Base-by-base conservation (phyloP, 768 basidiomycete species). In the Gautieria morchelliformis region DNA sequence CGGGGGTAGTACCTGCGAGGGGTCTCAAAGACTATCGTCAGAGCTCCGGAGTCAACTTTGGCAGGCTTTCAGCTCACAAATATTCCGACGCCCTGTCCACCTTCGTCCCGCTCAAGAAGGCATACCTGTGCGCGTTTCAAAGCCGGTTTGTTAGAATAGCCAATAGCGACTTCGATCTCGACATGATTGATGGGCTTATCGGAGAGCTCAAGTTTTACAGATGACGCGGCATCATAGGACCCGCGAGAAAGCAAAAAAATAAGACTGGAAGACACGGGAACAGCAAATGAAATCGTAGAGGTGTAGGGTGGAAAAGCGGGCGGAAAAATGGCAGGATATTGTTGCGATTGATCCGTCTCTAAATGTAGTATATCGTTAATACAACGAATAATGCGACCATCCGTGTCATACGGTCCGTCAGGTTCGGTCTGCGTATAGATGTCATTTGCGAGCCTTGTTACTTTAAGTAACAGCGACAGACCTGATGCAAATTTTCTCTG, bases 191-290 rank as follows among this genome's bases (percentile, higher is more conserved):
- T n/a, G 7, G 62, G 59, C n/a, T 65, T 58, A 3, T 62, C 58
- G 10, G 73, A 71, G 44, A 70, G 64, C 24, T 63, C 53, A 22
- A 73, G 63, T 40, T 66, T 62, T 35, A 70, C 63, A 12, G 44
- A 19, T 24, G 73, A 72, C 0, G 58, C 41, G 41, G 72, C 65
- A 8, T 41, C 53, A 15, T 63, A 59, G 10, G 63, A 60, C 0
- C 74, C 74, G 5, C 67, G 67, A 27, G 72, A 63, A 51, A 75
- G 27, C 41, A 75, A 58, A 39, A 69, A 75, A 30, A 74, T 57
- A 15, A 48, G 37, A 10, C 39, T 47, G 17, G 56, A 57, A 37
- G 45, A 48, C 19, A 27, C 12, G 32, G 56, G 56, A 39, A 57
- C 37, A 35, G 20, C 3, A 35, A 22, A 57, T 12, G 56, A 57